A percentile compares a stretch with the other conserved stretches of the same genome.
Conservation (phyloP, 441 rosid species). For the Isatis lusitanica region DNA sequence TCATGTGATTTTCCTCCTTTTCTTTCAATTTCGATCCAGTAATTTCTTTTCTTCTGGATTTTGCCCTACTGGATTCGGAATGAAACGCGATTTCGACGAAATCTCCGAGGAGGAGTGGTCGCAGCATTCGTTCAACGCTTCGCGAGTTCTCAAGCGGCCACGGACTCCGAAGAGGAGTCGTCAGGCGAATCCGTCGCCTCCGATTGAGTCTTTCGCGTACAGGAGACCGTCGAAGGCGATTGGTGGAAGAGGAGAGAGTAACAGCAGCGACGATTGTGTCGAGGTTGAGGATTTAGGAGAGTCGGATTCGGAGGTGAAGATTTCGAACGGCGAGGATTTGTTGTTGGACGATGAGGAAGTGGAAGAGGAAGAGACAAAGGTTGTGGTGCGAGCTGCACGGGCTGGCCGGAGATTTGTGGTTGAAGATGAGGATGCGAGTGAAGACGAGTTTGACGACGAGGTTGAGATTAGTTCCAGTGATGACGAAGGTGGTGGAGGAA, state of each 20-base stretch:
- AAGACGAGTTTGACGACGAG: slow-evolving; percentile 46
- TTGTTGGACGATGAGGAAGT: slow-evolving; percentile 38
- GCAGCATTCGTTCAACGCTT: slow-evolving; percentile 70
- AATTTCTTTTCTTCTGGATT: not conserved
- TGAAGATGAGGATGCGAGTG: slow-evolving; percentile 51
- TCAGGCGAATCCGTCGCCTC: slow-evolving; percentile 40
- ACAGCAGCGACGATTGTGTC: slow-evolving; percentile 50
- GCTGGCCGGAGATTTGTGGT: slow-evolving; percentile 70
- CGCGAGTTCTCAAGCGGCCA: slow-evolving; percentile 59
- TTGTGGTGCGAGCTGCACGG: slow-evolving; percentile 39
- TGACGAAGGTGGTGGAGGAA: slow-evolving; percentile 38
- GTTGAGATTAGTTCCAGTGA: slow-evolving; percentile 60
- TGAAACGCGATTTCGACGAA: slow-evolving; percentile 84
- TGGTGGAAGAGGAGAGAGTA: slow-evolving; percentile 9
- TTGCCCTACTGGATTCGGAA: slow-evolving; percentile 6
- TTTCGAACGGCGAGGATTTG: slow-evolving; percentile 48
- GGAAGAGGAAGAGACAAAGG: slow-evolving; percentile 25
- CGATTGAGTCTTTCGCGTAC: slow-evolving; percentile 78
- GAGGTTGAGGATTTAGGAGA: slow-evolving; percentile 40
- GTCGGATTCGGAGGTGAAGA: slow-evolving; percentile 48
- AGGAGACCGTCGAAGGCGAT: slow-evolving; percentile 31
- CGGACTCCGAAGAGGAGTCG: slow-evolving; percentile 30
- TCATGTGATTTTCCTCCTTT: not conserved
- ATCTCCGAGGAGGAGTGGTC: slow-evolving; percentile 94
- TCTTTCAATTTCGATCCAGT: not conserved